Percentiles rank a stretch among this genome's conserved stretches.
phyloP scores from a whole-genome alignment of 208 protist genomes.

The Balamuthia mandrillaris region DNA sequence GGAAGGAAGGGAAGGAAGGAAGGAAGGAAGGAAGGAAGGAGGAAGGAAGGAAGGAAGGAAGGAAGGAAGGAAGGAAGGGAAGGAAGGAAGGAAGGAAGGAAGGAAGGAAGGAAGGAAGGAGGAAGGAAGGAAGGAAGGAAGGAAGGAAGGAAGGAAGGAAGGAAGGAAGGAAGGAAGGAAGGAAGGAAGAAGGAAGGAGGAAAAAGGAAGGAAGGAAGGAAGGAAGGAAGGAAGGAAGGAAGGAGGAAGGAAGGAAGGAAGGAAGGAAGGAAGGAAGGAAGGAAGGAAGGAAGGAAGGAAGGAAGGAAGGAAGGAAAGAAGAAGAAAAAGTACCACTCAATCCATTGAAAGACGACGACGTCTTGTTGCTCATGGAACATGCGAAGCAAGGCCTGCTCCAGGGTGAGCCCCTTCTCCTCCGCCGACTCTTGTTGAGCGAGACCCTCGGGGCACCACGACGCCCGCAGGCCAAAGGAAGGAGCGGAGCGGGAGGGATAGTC shows the following conservation, averaged over 20 bases:
- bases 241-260: neutral
- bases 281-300: neutral
- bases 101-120: neutral
- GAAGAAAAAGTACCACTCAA: neutral
- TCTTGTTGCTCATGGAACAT: constrained; percentile 28
- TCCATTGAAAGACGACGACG: constrained; percentile 24
- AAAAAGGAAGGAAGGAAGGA: neutral
- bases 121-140: neutral
- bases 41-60: neutral
- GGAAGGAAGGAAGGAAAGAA: neutral
- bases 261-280: neutral
- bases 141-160: neutral
- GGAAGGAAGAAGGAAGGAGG: neutral
- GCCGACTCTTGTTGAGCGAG: too few relatives aligned
- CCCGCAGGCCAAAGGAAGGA: neutral
- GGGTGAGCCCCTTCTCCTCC: too few relatives aligned
- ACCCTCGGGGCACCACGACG: constrained; percentile 15
- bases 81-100: neutral
- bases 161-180: neutral
- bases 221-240: neutral
- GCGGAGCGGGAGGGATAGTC: neutral
- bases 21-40: neutral
- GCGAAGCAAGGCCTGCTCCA: neutral
- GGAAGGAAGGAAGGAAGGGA: neutral
- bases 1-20: neutral